These are phyloP conservation scores for Lasiodiplodia gonubiensis DNA, from an alignment of 2,329 filamentous ascomycete species.

Conservation along the genomic window DNA sequence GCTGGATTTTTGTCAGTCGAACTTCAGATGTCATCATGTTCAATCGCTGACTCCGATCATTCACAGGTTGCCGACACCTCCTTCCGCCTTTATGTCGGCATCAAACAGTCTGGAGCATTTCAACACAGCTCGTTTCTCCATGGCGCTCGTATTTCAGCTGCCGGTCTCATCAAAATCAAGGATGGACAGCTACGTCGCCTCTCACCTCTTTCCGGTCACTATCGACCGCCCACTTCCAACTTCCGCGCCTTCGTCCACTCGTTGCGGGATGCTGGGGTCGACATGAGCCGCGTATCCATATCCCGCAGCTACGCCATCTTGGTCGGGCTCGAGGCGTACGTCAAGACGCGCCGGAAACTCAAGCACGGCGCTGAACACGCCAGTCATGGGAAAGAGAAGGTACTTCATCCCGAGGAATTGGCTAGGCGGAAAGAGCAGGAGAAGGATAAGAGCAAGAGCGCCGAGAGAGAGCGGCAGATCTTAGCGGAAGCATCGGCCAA, in stretches of 20 bases:
- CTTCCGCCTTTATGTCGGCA: conserved; percentile 85
- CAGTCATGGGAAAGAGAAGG: conserved; percentile 62
- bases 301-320: conserved; percentile 83
- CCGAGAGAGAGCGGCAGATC: conserved; percentile 65
- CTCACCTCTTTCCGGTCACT: conserved; percentile 75
- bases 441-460: conserved; percentile 64
- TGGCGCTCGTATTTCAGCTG: conserved; percentile 79
- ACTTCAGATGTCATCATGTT: not conserved
- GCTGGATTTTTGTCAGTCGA: conserved; percentile 79
- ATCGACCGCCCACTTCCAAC: conserved; percentile 80
- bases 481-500: conserved; percentile 49
- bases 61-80: conserved; percentile 72
- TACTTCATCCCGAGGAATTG: conserved; percentile 66
- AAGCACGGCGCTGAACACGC: conserved; percentile 61
- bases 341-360: conserved; percentile 69
- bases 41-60: not conserved
- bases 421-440: conserved; percentile 52
- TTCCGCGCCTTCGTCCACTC: conserved; percentile 81
- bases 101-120: conserved; percentile 86
- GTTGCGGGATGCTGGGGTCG: conserved; percentile 74
- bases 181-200: conserved; percentile 76
- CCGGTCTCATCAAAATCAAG: conserved; percentile 84
- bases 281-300: conserved; percentile 79
- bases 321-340: conserved; percentile 80
- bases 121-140: conserved; percentile 91